Evolutionary conservation across 352 stramenopile species (phyloP).

Genomic region (Globisporangium megalacanthum): DNA sequence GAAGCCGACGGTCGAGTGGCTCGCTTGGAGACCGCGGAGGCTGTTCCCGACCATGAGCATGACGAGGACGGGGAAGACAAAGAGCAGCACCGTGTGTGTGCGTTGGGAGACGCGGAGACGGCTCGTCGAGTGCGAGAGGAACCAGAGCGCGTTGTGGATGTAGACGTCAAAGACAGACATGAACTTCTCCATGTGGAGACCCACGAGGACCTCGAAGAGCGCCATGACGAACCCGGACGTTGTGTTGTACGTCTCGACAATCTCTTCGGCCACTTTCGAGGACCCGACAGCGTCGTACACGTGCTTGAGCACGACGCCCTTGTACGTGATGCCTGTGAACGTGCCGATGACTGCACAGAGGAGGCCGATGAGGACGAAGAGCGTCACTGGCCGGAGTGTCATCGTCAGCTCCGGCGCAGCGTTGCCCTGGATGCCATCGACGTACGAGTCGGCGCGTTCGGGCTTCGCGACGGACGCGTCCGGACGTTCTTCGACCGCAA

Average conservation of each 20-base stretch:
- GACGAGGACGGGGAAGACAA: constrained; percentile 34
- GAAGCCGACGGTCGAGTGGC: constrained; percentile 42
- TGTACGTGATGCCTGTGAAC: constrained; percentile 2
- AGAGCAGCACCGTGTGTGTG: constrained; percentile 18
- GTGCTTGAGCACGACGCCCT: constrained; percentile 8
- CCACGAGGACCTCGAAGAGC: constrained; percentile 37
- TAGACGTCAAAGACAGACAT: constrained; percentile 35
- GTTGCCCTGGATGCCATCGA: constrained; percentile 3
- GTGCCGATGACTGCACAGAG: neutral
- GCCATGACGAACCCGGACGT: constrained; percentile 10
- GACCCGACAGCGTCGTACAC: constrained; percentile 9
- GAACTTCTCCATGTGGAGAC: constrained; percentile 29
- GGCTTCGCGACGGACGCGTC: neutral
- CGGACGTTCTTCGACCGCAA: neutral
- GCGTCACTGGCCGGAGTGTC: neutral
- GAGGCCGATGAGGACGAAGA: constrained; percentile 2
- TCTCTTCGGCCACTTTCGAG: constrained; percentile 2
- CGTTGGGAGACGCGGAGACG: constrained; percentile 6
- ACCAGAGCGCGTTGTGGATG: constrained; percentile 42
- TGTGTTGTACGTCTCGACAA: constrained; percentile 10
- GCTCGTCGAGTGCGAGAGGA: constrained; percentile 14
- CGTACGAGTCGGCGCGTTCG: neutral
- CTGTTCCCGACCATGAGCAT: constrained; percentile 42
- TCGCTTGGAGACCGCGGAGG: constrained; percentile 37
- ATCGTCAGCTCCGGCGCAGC: constrained; percentile 1